phyloP scores from a whole-genome alignment of 139 green algal species.

The Choricystis sp. region DNA sequence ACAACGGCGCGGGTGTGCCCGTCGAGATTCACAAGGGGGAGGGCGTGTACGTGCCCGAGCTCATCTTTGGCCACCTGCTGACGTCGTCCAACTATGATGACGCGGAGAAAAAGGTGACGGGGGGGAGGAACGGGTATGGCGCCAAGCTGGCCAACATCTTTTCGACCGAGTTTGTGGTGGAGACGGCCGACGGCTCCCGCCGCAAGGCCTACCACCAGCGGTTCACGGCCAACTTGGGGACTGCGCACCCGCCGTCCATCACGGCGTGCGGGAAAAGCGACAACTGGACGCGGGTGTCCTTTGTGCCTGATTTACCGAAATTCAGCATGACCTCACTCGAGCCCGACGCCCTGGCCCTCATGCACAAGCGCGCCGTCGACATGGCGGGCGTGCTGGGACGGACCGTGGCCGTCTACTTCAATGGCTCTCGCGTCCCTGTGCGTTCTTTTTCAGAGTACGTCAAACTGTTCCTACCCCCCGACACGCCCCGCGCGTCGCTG shows the following conservation, averaged over 20 bases:
- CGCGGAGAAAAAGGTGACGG: conserved; percentile 95
- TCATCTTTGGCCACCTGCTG: conserved; percentile 98
- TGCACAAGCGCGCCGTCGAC: conserved; percentile 93
- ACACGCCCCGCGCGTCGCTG: conserved; percentile 31
- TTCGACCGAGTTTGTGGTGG: conserved; percentile 88
- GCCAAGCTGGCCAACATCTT: conserved; percentile 99
- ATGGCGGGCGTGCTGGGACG: conserved; percentile 87
- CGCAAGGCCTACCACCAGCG: conserved; percentile 72
- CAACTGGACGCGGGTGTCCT: conserved; percentile 94
- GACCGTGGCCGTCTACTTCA: conserved; percentile 80
- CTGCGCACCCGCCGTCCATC: conserved; percentile 58
- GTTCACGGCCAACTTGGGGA: conserved; percentile 67
- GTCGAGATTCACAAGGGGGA: conserved; percentile 94
- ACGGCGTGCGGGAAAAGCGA: conserved; percentile 72
- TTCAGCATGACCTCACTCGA: conserved; percentile 76
- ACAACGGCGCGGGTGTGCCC: conserved; percentile 89
- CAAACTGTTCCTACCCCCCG: conserved; percentile 69
- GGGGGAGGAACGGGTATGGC: conserved; percentile 94
- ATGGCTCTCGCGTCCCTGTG: conserved; percentile 61
- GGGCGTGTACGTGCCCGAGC: conserved; percentile 86
- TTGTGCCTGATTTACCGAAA: conserved; percentile 87
- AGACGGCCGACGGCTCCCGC: conserved; percentile 83
- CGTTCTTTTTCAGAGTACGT: conserved; percentile 92
- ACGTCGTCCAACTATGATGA: conserved; percentile 98
- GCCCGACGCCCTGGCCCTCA: conserved; percentile 58